Conservation (phyloP, 768 basidiomycete species). For the Suillus clintonianus region DNA sequence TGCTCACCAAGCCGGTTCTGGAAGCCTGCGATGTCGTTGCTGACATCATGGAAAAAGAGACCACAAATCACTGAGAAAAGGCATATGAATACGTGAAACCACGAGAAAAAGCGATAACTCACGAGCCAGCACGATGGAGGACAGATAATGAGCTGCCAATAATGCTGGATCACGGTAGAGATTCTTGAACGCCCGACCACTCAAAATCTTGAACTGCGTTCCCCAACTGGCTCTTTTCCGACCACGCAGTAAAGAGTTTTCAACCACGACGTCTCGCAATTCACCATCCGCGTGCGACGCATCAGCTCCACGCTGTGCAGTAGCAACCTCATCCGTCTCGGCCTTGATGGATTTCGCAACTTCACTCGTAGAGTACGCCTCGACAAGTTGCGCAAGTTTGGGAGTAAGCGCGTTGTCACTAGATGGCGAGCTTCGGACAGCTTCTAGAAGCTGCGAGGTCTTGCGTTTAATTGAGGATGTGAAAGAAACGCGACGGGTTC, state of each 20-base stretch:
- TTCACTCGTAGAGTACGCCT: slow-evolving; percentile 66
- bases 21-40: slow-evolving; percentile 95
- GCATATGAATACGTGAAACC: slow-evolving; percentile 5
- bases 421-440: slow-evolving; percentile 41
- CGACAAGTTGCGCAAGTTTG: slow-evolving; percentile 70
- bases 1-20: slow-evolving; percentile 85
- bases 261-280: slow-evolving; percentile 67
- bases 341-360: slow-evolving; percentile 61
- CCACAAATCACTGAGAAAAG: slow-evolving; percentile 75
- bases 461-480: slow-evolving; percentile 64
- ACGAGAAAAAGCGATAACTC: slow-evolving; percentile 34
- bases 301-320: slow-evolving; percentile 18
- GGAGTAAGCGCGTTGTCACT: slow-evolving; percentile 40
- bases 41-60: slow-evolving; percentile 88
- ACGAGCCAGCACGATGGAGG: slow-evolving; percentile 84
- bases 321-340: slow-evolving; percentile 55
- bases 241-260: slow-evolving; percentile 68
- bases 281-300: slow-evolving; percentile 34
- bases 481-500: slow-evolving; percentile 46
- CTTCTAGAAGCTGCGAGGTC: slow-evolving; percentile 72
- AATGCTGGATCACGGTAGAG: slow-evolving; percentile 93
- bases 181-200: slow-evolving; percentile 97
- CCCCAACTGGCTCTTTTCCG: slow-evolving; percentile 81
- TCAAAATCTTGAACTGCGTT: slow-evolving; percentile 93
- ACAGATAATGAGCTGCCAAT: slow-evolving; percentile 86